These are phyloP conservation scores for Populus deltoides DNA, from an alignment of 345 rosid species.

Conservation along the genomic window DNA sequence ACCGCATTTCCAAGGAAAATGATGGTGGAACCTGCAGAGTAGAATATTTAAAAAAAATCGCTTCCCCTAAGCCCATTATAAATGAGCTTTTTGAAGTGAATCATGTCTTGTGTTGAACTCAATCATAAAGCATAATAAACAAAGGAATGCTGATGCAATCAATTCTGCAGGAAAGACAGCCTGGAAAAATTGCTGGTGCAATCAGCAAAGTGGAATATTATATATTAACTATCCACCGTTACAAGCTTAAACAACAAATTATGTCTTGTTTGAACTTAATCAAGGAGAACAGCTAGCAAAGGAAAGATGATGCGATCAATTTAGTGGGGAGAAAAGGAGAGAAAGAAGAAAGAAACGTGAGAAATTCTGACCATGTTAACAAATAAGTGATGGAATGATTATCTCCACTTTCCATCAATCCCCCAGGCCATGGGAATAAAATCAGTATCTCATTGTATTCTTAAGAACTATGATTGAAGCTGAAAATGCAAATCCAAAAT, in stretches of 20 bases:
- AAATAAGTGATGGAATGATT: constrained; percentile 17
- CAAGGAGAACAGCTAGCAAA: neutral
- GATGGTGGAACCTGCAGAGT: constrained; percentile 26
- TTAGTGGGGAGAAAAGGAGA: neutral
- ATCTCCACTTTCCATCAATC: constrained; percentile 23
- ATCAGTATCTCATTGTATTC: neutral
- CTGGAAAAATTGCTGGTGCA: neutral
- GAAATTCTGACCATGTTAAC: neutral
- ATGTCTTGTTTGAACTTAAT: neutral
- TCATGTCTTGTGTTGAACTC: neutral
- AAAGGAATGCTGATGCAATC: constrained; percentile 3
- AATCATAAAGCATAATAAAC: neutral
- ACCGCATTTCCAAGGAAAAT: constrained; percentile 10
- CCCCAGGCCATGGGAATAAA: constrained; percentile 30
- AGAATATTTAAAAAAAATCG: neutral
- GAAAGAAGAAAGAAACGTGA: neutral
- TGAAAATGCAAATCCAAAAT: no score
- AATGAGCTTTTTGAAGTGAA: neutral
- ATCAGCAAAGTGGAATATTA: neutral
- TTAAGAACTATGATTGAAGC: no score
- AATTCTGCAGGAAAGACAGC: neutral
- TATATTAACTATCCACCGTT: no score
- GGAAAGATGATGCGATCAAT: constrained; percentile 4
- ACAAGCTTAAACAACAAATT: neutral
- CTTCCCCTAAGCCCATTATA: neutral